Evolutionary conservation across 345 rosid genomes (phyloP).

Genomic region (Microcos paniculata): DNA sequence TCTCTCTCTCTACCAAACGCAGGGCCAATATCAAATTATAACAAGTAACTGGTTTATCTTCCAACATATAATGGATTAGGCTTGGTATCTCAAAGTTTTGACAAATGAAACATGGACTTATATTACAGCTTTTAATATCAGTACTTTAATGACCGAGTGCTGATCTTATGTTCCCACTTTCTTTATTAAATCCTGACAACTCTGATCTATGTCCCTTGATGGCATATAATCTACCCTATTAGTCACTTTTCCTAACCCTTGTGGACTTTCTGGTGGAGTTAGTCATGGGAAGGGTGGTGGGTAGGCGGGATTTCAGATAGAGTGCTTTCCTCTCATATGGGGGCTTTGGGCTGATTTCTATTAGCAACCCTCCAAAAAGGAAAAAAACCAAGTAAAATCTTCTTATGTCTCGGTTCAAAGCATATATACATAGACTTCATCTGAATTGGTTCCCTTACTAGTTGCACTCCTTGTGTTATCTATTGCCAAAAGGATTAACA

Average conservation of each 20-base stretch:
- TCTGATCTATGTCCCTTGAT: background rate
- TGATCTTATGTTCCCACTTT: background rate
- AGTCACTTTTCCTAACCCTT: background rate
- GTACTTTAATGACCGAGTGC: background rate
- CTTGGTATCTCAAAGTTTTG: background rate
- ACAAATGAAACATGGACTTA: background rate
- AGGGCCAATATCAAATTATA: background rate
- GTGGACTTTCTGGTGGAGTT: background rate
- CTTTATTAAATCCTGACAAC: background rate
- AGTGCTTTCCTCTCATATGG: background rate
- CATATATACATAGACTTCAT: background rate
- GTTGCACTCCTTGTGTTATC: background rate
- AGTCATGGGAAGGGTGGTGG: background rate
- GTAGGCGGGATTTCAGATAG: background rate
- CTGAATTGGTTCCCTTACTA: background rate
- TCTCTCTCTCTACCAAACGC: no score
- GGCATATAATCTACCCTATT: background rate
- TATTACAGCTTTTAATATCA: background rate
- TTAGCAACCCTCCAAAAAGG: background rate
- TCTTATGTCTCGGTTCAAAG: background rate
- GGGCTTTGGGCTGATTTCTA: background rate
- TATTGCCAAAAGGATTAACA: constrained; percentile 3
- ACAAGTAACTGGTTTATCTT: background rate
- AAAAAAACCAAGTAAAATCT: background rate
- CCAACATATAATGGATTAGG: background rate